phyloP scores from a whole-genome alignment of 352 stramenopile genomes.

The Pythium myriotylum region DNA sequence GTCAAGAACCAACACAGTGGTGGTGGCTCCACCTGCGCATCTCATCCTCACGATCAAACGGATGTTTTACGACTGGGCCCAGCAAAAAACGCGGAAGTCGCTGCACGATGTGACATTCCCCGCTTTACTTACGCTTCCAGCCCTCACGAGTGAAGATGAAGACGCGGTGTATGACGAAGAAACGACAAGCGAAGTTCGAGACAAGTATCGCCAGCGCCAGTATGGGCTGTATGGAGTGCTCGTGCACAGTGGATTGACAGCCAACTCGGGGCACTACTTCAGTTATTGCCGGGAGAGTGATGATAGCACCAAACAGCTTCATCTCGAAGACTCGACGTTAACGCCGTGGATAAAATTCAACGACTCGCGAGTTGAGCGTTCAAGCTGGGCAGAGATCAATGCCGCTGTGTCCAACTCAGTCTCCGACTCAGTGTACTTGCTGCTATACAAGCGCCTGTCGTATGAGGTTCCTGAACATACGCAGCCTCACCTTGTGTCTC shows the following conservation, averaged over 20 bases:
- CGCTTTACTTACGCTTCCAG: constrained; percentile 65
- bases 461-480: constrained; percentile 38
- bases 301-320: constrained; percentile 66
- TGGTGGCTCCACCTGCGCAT: constrained; percentile 77
- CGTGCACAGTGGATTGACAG: constrained; percentile 86
- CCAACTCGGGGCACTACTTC: constrained; percentile 92
- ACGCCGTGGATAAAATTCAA: constrained; percentile 93
- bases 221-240: constrained; percentile 91
- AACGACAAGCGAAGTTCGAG: constrained; percentile 12
- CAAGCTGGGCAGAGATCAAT: constrained; percentile 85
- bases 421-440: constrained; percentile 87
- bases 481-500: neutral
- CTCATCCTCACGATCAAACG: constrained; percentile 89
- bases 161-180: constrained; percentile 34
- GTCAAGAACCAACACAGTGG: constrained; percentile 78
- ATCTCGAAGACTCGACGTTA: constrained; percentile 75
- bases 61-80: constrained; percentile 90
- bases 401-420: constrained; percentile 73
- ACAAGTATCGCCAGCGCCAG: constrained; percentile 45
- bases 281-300: constrained; percentile 87
- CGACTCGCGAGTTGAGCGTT: constrained; percentile 80
- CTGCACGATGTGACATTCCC: constrained; percentile 84
- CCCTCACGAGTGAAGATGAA: constrained; percentile 62
- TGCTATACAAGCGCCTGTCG: constrained; percentile 88
- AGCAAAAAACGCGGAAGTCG: constrained; percentile 88